Conservation (phyloP, 306 rosid species). For the Senna siamea region DNA sequence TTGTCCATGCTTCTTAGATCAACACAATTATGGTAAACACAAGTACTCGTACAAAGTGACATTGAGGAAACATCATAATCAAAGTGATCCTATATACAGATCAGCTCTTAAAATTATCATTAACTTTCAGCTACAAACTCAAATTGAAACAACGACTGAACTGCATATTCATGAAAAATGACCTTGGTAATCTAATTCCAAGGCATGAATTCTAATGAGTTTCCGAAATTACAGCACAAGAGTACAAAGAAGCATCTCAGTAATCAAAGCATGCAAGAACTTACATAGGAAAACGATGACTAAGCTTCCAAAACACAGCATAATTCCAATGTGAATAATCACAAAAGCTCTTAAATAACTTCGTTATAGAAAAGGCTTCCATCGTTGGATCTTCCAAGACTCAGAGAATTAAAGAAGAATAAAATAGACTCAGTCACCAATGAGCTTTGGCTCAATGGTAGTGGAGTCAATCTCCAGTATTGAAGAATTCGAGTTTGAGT, state of each 20-base stretch:
- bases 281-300: conserved; percentile 53
- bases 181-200: not conserved
- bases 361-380: conserved; percentile 61
- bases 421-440: not conserved
- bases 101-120: conserved; percentile 8
- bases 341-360: conserved; percentile 74
- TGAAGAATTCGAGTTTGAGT: too few relatives aligned
- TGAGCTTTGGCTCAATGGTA: not conserved
- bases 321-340: conserved; percentile 70
- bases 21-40: not conserved
- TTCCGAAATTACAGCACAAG: not conserved
- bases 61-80: not conserved
- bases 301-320: conserved; percentile 94
- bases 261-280: conserved; percentile 26
- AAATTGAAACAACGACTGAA: not conserved
- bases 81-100: not conserved
- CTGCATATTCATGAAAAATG: not conserved
- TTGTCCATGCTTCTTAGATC: not conserved
- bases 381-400: conserved; percentile 43
- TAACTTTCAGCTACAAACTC: not conserved
- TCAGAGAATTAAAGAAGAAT: conserved; percentile 30
- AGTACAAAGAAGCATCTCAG: conserved; percentile 25
- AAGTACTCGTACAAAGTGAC: not conserved
- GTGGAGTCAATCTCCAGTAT: not conserved
- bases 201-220: not conserved